phyloP scores from a whole-genome alignment of 768 basidiomycete species.

The Lactifluus rugatus region DNA sequence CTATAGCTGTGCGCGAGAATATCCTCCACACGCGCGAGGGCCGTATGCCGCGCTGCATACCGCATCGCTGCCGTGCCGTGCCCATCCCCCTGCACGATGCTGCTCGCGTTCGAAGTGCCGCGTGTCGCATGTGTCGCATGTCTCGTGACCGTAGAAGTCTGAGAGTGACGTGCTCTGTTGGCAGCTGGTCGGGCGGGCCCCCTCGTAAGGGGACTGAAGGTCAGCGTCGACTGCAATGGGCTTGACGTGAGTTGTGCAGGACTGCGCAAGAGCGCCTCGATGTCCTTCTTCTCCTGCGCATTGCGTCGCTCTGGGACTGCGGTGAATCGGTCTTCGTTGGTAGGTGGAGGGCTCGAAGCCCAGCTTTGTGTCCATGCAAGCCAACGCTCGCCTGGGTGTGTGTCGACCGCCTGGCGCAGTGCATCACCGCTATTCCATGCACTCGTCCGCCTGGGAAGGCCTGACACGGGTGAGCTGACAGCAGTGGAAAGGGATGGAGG shows the following conservation, averaged over 20 bases:
- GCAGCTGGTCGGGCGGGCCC: not conserved
- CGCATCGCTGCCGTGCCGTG: constrained; percentile 23
- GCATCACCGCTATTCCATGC: constrained; percentile 16
- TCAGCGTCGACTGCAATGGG: constrained; percentile 44
- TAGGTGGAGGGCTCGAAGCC: constrained; percentile 16
- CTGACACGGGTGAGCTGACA: not conserved
- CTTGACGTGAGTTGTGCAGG: constrained; percentile 50
- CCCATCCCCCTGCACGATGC: constrained; percentile 2
- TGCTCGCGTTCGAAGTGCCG: constrained; percentile 8
- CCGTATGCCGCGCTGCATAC: constrained; percentile 23
- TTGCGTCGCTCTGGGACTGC: constrained; percentile 28
- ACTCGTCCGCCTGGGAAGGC: constrained; percentile 13
- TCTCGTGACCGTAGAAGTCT: not conserved
- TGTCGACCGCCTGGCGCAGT: constrained; percentile 20
- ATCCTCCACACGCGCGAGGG: constrained; percentile 25
- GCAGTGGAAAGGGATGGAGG: not conserved
- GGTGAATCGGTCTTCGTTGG: constrained; percentile 33
- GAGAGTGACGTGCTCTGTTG: not conserved
- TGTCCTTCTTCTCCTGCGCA: constrained; percentile 25
- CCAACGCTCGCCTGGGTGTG: constrained; percentile 13
- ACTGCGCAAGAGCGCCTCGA: constrained; percentile 39
- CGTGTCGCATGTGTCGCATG: not conserved
- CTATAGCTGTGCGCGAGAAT: constrained; percentile 26
- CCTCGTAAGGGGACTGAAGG: constrained; percentile 30
- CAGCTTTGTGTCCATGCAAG: constrained; percentile 21